phyloP scores from a whole-genome alignment of 257 asterid species.

The Solanum phureja region DNA sequence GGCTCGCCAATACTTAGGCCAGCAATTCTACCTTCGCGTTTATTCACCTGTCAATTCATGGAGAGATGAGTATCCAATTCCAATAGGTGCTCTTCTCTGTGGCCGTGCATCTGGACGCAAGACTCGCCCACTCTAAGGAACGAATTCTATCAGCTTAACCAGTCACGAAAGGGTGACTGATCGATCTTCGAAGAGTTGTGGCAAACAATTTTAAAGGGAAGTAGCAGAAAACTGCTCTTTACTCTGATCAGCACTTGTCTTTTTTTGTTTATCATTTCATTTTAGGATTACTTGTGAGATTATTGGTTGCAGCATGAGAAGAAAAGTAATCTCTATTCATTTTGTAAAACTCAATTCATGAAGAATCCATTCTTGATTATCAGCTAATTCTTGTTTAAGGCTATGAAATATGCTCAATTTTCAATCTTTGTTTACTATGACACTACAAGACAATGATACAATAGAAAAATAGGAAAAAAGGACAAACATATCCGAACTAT shows the following conservation, averaged over 20 bases:
- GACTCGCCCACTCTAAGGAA: slow-evolving; percentile 10
- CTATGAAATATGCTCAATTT: background rate
- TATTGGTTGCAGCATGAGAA: background rate
- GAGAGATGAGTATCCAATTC: slow-evolving; percentile 41
- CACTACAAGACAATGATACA: too few relatives aligned
- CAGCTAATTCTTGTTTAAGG: background rate
- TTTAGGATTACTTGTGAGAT: background rate
- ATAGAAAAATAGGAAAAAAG: too few relatives aligned
- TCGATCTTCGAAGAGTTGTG: background rate
- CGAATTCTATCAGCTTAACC: background rate
- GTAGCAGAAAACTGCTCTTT: background rate
- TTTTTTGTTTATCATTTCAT: background rate
- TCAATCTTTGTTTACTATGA: background rate
- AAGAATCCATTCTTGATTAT: background rate
- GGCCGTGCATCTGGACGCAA: slow-evolving; percentile 27
- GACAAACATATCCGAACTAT: too few relatives aligned
- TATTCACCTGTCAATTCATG: slow-evolving; percentile 26
- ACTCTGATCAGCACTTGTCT: background rate
- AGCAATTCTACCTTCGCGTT: slow-evolving; percentile 35
- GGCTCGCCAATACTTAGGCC: slow-evolving; percentile 39
- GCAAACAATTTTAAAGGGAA: background rate
- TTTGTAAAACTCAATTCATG: background rate
- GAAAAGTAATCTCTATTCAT: background rate
- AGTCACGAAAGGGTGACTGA: slow-evolving; percentile 28
- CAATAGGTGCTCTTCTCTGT: slow-evolving; percentile 31